These are phyloP conservation scores for Wallacemonas sp. DNA, from an alignment of 208 protist species.

Conservation along the genomic window DNA sequence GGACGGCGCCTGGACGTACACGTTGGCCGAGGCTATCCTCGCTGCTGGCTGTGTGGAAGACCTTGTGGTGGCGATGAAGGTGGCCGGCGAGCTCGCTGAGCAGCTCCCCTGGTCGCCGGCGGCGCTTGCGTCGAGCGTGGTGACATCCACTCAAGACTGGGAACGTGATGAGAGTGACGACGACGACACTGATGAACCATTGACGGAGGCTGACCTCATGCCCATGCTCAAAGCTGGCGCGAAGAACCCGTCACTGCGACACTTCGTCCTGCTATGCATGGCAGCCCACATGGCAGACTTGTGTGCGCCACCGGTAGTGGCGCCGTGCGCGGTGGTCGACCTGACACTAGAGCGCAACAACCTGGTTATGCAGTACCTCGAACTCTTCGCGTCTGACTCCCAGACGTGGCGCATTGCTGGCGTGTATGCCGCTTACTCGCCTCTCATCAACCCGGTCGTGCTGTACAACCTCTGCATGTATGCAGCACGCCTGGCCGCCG, in stretches of 20 bases:
- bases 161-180: conserved; percentile 10
- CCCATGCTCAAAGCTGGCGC: neutral
- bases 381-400: conserved; percentile 38
- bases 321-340: conserved; percentile 26
- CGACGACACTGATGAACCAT: neutral
- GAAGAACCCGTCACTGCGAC: conserved; percentile 16
- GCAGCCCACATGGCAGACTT: conserved; percentile 80
- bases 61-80: conserved; percentile 45
- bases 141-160: conserved; percentile 7
- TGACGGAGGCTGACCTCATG: conserved; percentile 1
- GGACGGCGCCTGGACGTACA: conserved; percentile 46
- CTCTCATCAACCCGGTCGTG: conserved; percentile 57
- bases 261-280: conserved; percentile 55
- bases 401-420: conserved; percentile 59
- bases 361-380: conserved; percentile 41
- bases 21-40: conserved; percentile 32
- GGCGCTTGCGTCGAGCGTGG: neutral
- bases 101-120: neutral
- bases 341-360: conserved; percentile 66
- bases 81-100: conserved; percentile 19
- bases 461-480: conserved; percentile 35
- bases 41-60: conserved; percentile 28
- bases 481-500: conserved; percentile 27
- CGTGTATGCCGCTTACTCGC: conserved; percentile 67
- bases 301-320: conserved; percentile 41